These are phyloP conservation scores for Blastobotrys ciferrii DNA, from an alignment of 1,139 yeast species.

Conservation along the genomic window DNA sequence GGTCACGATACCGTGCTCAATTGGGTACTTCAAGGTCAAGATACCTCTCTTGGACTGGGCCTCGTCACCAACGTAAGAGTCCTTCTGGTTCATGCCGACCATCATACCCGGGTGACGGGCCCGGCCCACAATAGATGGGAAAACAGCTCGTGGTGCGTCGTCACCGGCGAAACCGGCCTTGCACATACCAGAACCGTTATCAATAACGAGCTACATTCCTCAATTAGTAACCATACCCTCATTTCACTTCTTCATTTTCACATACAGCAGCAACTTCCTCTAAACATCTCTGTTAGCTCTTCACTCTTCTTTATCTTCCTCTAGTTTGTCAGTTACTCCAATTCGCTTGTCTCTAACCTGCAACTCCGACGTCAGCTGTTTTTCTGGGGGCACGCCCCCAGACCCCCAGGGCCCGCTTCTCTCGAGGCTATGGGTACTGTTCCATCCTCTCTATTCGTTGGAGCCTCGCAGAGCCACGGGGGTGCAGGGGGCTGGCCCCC, in stretches of 20 bases:
- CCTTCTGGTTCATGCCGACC: slow-evolving; percentile 99
- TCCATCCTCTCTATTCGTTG: too few species aligned
- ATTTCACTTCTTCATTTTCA: not conserved
- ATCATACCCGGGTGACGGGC: slow-evolving; percentile 99
- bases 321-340: too few species aligned
- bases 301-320: too few species aligned
- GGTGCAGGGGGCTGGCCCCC: too few species aligned
- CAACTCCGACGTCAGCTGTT: too few species aligned
- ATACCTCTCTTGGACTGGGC: slow-evolving; percentile 99
- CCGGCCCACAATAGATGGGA: slow-evolving; percentile 99
- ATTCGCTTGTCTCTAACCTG: too few species aligned
- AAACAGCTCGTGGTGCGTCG: slow-evolving; percentile 99
- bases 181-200: slow-evolving; percentile 99
- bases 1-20: slow-evolving; percentile 99
- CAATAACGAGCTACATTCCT: slow-evolving; percentile 73
- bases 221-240: slow-evolving; percentile 8
- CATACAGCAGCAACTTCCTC: slow-evolving; percentile 40
- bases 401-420: too few species aligned
- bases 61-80: slow-evolving; percentile 99
- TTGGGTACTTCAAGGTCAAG: slow-evolving; percentile 96
- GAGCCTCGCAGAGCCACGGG: too few species aligned
- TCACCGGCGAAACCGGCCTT: slow-evolving; percentile 99
- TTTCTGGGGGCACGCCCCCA: too few species aligned
- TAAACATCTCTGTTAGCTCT: slow-evolving; percentile 17
- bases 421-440: too few species aligned